phyloP scores from a whole-genome alignment of 1,284 basidiomycete species.

The Cutaneotrichosporon dermatis region DNA sequence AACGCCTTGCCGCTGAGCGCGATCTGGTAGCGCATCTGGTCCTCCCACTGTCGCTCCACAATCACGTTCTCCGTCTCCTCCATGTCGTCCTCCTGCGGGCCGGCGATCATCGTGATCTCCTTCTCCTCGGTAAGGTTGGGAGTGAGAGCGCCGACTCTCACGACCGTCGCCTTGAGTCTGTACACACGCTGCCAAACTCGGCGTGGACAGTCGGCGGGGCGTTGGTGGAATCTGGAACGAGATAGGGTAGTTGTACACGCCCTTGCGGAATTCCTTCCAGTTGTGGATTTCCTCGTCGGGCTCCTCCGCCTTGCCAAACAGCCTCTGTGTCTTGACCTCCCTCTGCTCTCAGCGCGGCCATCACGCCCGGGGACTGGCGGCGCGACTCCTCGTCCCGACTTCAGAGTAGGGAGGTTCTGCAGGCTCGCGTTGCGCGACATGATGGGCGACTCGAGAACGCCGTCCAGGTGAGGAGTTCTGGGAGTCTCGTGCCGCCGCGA shows the following conservation, averaged over 20 bases:
- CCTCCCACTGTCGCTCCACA: constrained; percentile 88
- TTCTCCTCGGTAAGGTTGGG: constrained; percentile 65
- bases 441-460: constrained; percentile 2
- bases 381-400: constrained; percentile 11
- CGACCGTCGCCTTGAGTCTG: constrained; percentile 74
- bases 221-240: constrained; percentile 76
- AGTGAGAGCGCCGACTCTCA: constrained; percentile 76
- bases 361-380: constrained; percentile 18
- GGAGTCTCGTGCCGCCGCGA: constrained; percentile 9
- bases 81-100: constrained; percentile 69
- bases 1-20: constrained; percentile 75
- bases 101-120: constrained; percentile 73
- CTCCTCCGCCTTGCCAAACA: constrained; percentile 52
- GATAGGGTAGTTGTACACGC: constrained; percentile 92
- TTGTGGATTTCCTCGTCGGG: constrained; percentile 53
- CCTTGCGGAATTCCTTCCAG: constrained; percentile 88
- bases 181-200: constrained; percentile 77
- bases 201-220: constrained; percentile 76
- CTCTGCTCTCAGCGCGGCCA: constrained; percentile 39
- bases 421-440: constrained; percentile 12
- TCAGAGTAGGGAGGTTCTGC: not conserved
- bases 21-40: constrained; percentile 73
- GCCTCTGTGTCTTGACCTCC: constrained; percentile 37
- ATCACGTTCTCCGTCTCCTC: constrained; percentile 78
- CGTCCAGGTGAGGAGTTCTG: constrained; percentile 3